Percentiles rank a stretch among this genome's conserved stretches.
These are phyloP conservation scores for Pseudonitzschia multistriata DNA, from an alignment of 108 stramenopile genomes.

Conservation along the genomic window DNA sequence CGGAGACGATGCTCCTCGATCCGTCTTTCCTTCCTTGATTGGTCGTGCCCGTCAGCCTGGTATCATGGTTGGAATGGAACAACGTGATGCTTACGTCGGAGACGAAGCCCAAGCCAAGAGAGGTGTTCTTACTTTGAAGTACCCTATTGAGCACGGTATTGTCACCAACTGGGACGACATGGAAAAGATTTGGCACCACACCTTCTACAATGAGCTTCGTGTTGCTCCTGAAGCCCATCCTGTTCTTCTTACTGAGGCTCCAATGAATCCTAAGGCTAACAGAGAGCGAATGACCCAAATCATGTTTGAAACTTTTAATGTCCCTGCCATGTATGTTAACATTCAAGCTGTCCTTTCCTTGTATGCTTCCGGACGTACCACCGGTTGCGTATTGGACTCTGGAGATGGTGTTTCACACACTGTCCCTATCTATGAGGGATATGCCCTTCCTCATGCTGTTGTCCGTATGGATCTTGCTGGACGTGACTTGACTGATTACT, in stretches of 20 bases:
- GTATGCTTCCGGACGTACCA: constrained; percentile 94
- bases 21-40: constrained; percentile 96
- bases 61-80: constrained; percentile 99
- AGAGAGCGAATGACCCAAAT: constrained; percentile 99
- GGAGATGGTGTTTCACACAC: constrained; percentile 96
- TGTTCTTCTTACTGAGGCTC: constrained; percentile 98
- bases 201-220: constrained; percentile 97
- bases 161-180: constrained; percentile 99
- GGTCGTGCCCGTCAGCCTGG: constrained; percentile 97
- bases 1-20: constrained; percentile 94
- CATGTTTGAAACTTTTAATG: constrained; percentile 99
- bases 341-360: constrained; percentile 97
- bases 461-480: constrained; percentile 93
- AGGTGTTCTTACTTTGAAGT: constrained; percentile 98
- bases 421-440: constrained; percentile 96
- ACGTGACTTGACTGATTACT: constrained; percentile 92
- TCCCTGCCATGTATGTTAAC: constrained; percentile 99
- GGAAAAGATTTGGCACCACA: constrained; percentile 99
- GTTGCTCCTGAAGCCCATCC: constrained; percentile 97
- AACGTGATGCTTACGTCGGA: constrained; percentile 99
- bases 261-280: constrained; percentile 99
- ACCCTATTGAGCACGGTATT: constrained; percentile 99
- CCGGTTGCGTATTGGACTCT: constrained; percentile 93
- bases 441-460: constrained; percentile 95
- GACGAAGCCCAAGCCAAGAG: constrained; percentile 98